phyloP scores from a whole-genome alignment of 2,329 filamentous ascomycete species.

The Talaromyces sp. region DNA sequence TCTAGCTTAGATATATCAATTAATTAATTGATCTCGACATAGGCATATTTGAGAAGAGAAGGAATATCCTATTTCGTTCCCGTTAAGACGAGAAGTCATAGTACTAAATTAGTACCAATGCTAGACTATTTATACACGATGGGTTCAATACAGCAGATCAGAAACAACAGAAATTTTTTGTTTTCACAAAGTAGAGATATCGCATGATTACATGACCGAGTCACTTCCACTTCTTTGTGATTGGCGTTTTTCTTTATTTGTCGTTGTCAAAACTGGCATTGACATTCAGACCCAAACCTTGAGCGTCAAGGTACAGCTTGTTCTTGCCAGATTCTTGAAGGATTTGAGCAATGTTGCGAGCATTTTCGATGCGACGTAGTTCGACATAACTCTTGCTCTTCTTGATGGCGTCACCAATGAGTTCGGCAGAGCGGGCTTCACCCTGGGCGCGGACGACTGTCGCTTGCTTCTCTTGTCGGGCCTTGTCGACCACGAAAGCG shows the following conservation, averaged over 20 bases:
- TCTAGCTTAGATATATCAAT: not conserved
- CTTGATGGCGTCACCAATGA: constrained; percentile 99
- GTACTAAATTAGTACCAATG: constrained; percentile 9
- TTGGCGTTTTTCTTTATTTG: constrained; percentile 1
- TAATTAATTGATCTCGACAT: not conserved
- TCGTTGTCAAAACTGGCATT: constrained; percentile 26
- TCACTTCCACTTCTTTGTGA: not conserved
- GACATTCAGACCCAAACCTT: constrained; percentile 88
- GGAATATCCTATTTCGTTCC: not conserved
- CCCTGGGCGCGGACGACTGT: constrained; percentile 97
- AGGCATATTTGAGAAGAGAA: not conserved
- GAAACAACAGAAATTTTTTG: not conserved
- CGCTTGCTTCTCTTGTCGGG: constrained; percentile 97
- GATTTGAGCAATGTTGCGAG: constrained; percentile 77
- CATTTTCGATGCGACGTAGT: constrained; percentile 97
- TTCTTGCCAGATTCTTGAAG: constrained; percentile 84
- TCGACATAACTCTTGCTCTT: constrained; percentile 97
- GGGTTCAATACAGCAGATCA: not conserved
- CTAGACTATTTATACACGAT: constrained; percentile 12
- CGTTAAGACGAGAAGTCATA: constrained; percentile 7
- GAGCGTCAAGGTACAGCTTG: constrained; percentile 86
- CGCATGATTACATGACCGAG: not conserved
- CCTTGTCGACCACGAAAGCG: constrained; percentile 97
- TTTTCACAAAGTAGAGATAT: constrained; percentile 5
- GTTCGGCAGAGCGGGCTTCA: constrained; percentile 95